Evolutionary conservation across 208 protist species (phyloP).

Genomic region (Perkinsela sp.): DNA sequence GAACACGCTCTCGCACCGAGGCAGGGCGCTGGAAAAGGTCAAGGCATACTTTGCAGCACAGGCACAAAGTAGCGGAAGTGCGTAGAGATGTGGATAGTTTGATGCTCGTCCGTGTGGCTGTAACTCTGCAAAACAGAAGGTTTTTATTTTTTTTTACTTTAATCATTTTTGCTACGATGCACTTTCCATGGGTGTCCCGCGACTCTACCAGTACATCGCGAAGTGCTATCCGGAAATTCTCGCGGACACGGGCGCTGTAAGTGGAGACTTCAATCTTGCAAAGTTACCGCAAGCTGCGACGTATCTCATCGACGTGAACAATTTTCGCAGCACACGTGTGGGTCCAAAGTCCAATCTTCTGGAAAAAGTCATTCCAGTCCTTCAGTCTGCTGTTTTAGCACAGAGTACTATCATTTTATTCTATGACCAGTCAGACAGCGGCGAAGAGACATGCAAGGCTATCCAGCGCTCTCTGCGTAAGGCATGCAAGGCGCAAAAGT

Average conservation of each 20-base stretch:
- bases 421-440: background rate
- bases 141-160: too few relatives aligned
- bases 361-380: background rate
- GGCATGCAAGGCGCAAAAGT: background rate
- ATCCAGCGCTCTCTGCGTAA: background rate
- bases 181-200: background rate
- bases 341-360: background rate
- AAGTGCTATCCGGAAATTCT: background rate
- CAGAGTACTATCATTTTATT: background rate
- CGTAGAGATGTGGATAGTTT: too few relatives aligned
- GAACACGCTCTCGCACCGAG: conserved; percentile 77
- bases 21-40: conserved; percentile 21
- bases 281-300: background rate
- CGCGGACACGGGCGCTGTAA: background rate
- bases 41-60: conserved; percentile 10
- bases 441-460: background rate
- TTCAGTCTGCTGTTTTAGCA: background rate
- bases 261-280: background rate
- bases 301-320: background rate
- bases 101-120: too few relatives aligned
- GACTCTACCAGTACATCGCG: background rate
- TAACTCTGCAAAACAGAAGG: too few relatives aligned
- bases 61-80: too few relatives aligned
- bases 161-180: too few relatives aligned
- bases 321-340: background rate